Conservation (phyloP, 1,284 basidiomycete species). For the Heterobasidion parviporum region DNA sequence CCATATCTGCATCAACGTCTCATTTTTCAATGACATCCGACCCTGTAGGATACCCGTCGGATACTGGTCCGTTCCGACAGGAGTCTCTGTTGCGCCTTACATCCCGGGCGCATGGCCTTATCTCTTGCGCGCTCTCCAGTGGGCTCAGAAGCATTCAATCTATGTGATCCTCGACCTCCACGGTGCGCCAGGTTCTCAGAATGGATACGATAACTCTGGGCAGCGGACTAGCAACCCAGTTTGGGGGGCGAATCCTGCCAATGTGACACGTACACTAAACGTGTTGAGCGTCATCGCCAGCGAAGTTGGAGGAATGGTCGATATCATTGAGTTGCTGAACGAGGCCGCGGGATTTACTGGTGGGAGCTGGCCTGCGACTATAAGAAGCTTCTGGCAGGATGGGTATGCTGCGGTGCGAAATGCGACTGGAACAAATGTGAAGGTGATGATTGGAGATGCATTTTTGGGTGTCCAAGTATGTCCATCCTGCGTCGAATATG, state of each 20-base stretch:
- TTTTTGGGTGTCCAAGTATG: slow-evolving; percentile 54
- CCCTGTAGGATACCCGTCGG: slow-evolving; percentile 56
- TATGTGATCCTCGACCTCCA: slow-evolving; percentile 68
- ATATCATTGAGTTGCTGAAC: slow-evolving; percentile 58
- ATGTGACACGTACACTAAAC: slow-evolving; percentile 59
- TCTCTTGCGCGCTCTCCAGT: slow-evolving; percentile 53
- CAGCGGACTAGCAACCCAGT: slow-evolving; percentile 52
- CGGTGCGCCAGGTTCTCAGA: slow-evolving; percentile 63
- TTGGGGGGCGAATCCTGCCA: slow-evolving; percentile 53
- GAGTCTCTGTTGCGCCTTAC: slow-evolving; percentile 47
- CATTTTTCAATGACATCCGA: not conserved
- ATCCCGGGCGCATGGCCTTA: slow-evolving; percentile 63
- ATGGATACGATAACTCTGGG: slow-evolving; percentile 82
- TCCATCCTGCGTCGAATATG: not conserved
- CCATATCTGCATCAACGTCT: not conserved
- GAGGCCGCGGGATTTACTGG: slow-evolving; percentile 49
- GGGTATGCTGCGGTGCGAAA: slow-evolving; percentile 48
- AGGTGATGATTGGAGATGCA: slow-evolving; percentile 68
- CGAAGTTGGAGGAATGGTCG: slow-evolving; percentile 46
- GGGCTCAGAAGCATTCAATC: slow-evolving; percentile 51
- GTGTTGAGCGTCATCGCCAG: slow-evolving; percentile 50
- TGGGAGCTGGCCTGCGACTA: slow-evolving; percentile 29
- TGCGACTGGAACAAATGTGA: slow-evolving; percentile 33
- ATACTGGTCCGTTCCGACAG: slow-evolving; percentile 68
- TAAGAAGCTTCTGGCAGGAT: slow-evolving; percentile 45